These are phyloP conservation scores for Diaporthe aspalathi DNA, from an alignment of 2,329 filamentous ascomycete genomes.

Conservation along the genomic window DNA sequence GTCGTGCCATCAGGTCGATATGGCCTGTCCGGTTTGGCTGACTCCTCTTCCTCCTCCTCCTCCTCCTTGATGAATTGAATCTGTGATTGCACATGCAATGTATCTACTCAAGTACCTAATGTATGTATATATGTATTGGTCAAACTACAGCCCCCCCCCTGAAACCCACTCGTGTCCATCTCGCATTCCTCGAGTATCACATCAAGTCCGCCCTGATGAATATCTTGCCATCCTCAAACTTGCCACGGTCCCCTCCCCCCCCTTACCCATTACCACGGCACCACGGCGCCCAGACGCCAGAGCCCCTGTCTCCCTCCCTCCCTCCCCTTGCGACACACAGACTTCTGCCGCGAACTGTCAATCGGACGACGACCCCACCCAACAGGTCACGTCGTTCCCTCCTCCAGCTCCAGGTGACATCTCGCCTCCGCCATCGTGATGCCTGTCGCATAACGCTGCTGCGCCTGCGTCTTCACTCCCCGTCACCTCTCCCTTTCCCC, in stretches of 20 bases:
- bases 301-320: background rate
- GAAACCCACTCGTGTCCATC: background rate
- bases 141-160: no score
- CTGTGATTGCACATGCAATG: no score
- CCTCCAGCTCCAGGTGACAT: background rate
- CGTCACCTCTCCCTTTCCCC: constrained; percentile 27
- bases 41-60: background rate
- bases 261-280: constrained; percentile 8
- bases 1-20: background rate
- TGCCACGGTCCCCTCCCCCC: constrained; percentile 10
- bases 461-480: constrained; percentile 2
- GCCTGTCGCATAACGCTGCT: constrained; percentile 31
- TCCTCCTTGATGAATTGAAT: no score
- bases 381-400: constrained; percentile 10
- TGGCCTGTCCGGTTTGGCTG: background rate
- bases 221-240: constrained; percentile 17
- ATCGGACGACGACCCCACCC: constrained; percentile 36
- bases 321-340: constrained; percentile 33
- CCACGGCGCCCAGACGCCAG: constrained; percentile 10
- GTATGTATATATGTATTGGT: no score
- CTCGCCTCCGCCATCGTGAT: constrained; percentile 13
- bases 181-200: constrained; percentile 17
- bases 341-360: constrained; percentile 32
- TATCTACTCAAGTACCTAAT: no score
- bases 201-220: constrained; percentile 17